phyloP scores from a whole-genome alignment of 2,329 filamentous ascomycete genomes.

The Trichophyton benhamiae region DNA sequence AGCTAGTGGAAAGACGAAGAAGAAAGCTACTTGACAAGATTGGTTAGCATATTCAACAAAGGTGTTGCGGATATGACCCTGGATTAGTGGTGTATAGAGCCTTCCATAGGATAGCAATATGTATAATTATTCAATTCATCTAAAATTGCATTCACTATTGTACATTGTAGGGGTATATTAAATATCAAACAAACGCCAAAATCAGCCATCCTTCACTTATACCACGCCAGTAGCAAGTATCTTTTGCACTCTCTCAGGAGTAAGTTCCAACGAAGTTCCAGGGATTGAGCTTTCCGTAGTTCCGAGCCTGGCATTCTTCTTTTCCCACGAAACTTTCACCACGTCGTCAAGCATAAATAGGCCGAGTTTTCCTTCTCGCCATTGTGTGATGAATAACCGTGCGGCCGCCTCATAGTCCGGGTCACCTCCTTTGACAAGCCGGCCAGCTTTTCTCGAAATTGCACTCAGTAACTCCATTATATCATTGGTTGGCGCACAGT shows the following conservation, averaged over 20 bases:
- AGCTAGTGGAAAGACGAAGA: constrained; percentile 75
- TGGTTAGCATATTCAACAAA: constrained; percentile 23
- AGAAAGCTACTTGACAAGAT: constrained; percentile 76
- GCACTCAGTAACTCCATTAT: constrained; percentile 57
- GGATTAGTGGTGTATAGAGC: background rate
- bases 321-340: constrained; percentile 38
- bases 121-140: constrained; percentile 12
- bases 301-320: background rate
- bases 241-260: background rate
- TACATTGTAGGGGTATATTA: background rate
- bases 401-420: constrained; percentile 63
- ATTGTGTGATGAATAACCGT: constrained; percentile 67
- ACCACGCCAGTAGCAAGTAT: background rate
- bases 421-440: constrained; percentile 59
- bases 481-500: constrained; percentile 68
- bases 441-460: constrained; percentile 62
- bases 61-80: background rate
- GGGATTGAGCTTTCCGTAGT: background rate
- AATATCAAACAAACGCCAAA: background rate
- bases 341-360: constrained; percentile 70
- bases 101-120: constrained; percentile 12
- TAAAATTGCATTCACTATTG: background rate
- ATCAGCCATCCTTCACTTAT: background rate
- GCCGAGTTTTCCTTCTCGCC: constrained; percentile 65
- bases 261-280: background rate